Evolutionary conservation across 768 basidiomycete genomes (phyloP).

Genomic region (Bullera alba): DNA sequence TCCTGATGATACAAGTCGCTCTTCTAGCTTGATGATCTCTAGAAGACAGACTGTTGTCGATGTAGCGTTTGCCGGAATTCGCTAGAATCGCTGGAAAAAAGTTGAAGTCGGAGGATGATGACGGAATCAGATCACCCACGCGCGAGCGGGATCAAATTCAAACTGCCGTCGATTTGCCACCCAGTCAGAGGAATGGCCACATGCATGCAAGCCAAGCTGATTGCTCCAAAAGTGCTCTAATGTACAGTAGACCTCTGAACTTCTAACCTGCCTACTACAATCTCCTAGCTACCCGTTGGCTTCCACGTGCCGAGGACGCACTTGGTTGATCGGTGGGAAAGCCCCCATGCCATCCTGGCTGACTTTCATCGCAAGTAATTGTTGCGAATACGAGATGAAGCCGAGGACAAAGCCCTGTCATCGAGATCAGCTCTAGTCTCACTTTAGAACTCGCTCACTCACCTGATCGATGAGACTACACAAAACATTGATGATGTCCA

Average conservation of each 20-base stretch:
- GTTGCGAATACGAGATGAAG: constrained; percentile 25
- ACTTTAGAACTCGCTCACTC: constrained; percentile 1
- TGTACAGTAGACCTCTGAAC: no score
- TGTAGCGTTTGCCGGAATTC: no score
- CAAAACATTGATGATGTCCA: constrained; percentile 39
- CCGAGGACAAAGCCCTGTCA: constrained; percentile 30
- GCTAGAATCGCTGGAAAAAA: no score
- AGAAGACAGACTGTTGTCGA: not conserved
- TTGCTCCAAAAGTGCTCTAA: no score
- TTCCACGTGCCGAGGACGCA: constrained; percentile 19
- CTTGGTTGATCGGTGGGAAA: constrained; percentile 25
- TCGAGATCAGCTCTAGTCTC: not conserved
- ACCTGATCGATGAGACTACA: constrained; percentile 41
- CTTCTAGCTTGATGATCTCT: not conserved
- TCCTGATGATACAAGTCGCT: not conserved
- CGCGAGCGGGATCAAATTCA: no score
- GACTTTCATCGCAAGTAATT: constrained; percentile 30
- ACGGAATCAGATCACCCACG: not conserved
- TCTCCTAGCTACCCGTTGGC: constrained; percentile 7
- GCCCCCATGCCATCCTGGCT: constrained; percentile 31
- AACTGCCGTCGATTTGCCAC: no score
- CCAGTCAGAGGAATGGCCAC: no score
- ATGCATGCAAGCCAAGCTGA: no score
- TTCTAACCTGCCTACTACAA: not conserved
- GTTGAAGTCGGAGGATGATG: not conserved